Evolutionary conservation across 768 basidiomycete genomes (phyloP).

Genomic region (Lepiota brunneoincarnata): DNA sequence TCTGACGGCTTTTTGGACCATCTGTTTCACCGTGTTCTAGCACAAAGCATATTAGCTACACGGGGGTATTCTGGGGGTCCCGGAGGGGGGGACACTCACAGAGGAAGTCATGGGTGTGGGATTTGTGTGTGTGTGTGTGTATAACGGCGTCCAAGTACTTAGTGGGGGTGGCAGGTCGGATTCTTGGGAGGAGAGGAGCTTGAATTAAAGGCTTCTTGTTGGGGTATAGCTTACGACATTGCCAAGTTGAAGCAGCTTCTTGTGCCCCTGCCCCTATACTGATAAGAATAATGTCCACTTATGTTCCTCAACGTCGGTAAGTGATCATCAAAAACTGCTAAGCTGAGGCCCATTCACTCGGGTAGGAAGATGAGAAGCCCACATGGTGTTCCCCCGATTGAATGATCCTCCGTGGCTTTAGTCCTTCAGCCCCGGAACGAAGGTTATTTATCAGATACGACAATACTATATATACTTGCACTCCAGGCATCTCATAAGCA

Average conservation of each 20-base stretch:
- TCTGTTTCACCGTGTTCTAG: slow-evolving; percentile 3
- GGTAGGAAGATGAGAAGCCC: background rate
- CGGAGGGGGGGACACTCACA: background rate
- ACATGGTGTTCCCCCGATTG: too few relatives aligned
- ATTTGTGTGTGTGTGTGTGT: too few relatives aligned
- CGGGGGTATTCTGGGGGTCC: background rate
- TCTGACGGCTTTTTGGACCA: background rate
- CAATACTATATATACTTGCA: too few relatives aligned
- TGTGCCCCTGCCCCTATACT: background rate
- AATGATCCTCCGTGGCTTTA: background rate
- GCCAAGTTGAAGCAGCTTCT: background rate
- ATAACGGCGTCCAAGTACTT: too few relatives aligned
- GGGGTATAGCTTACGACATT: background rate
- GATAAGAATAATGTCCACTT: background rate
- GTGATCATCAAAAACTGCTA: background rate
- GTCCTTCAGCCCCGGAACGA: background rate
- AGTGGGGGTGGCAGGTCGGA: too few relatives aligned
- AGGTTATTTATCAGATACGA: too few relatives aligned
- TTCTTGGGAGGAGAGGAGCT: too few relatives aligned
- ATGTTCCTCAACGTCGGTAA: background rate
- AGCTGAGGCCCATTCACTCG: background rate
- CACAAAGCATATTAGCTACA: background rate
- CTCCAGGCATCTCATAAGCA: too few relatives aligned
- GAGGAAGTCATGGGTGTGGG: background rate
- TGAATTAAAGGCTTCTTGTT: too few relatives aligned